phyloP scores from a whole-genome alignment of 352 stramenopile species.

The Phytophthora macrochlamydospora region DNA sequence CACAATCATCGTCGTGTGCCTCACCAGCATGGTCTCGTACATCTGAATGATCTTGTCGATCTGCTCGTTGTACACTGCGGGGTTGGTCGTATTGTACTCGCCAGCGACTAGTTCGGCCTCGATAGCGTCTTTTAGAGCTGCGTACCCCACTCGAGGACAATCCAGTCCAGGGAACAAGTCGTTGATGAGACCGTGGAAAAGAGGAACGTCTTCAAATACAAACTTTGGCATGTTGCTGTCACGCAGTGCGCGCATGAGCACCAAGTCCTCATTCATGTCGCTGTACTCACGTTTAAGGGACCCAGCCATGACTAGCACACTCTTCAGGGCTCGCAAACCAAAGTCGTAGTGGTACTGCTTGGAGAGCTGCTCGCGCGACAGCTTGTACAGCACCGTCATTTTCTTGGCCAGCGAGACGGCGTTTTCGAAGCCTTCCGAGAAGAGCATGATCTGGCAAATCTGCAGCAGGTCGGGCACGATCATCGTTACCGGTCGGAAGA shows the following conservation, averaged over 20 bases:
- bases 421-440: conserved; percentile 93
- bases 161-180: conserved; percentile 95
- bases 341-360: conserved; percentile 98
- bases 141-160: conserved; percentile 93
- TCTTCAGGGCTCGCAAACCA: conserved; percentile 93
- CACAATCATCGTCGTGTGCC: conserved; percentile 97
- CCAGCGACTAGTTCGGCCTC: conserved; percentile 81
- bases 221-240: conserved; percentile 98
- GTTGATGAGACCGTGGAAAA: conserved; percentile 95
- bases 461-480: conserved; percentile 92
- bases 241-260: conserved; percentile 94
- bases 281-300: conserved; percentile 93
- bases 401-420: conserved; percentile 91
- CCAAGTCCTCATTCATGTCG: conserved; percentile 93
- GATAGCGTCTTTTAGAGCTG: conserved; percentile 89
- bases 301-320: conserved; percentile 94
- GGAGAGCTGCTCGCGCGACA: conserved; percentile 94
- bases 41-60: conserved; percentile 98
- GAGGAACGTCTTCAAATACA: conserved; percentile 95
- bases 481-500: conserved; percentile 94
- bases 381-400: conserved; percentile 96
- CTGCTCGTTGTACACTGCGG: conserved; percentile 82
- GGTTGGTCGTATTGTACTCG: conserved; percentile 84
- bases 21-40: conserved; percentile 96
- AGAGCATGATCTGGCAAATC: conserved; percentile 96